These are phyloP conservation scores for Cryptococcus sp. DNA, from an alignment of 1,284 basidiomycete genomes.

Conservation along the genomic window DNA sequence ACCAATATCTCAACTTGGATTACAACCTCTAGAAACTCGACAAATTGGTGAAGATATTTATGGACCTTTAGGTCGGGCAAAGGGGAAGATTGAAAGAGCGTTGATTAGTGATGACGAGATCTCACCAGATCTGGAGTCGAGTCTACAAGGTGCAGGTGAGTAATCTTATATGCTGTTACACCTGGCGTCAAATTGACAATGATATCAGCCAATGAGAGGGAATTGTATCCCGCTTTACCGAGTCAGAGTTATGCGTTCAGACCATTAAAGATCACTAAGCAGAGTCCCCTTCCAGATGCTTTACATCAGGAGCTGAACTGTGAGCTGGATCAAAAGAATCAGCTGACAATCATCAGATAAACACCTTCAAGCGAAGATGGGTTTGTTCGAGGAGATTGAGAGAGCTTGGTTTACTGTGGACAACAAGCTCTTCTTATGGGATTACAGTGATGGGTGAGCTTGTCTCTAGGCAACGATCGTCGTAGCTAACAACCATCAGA, in stretches of 20 bases:
- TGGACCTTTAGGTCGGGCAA: conserved; percentile 34
- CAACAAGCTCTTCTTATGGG: conserved; percentile 93
- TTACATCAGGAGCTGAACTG: conserved; percentile 41
- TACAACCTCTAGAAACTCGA: conserved; percentile 3
- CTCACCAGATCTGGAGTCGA: conserved; percentile 32
- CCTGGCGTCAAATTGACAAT: background rate
- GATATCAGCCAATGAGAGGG: background rate
- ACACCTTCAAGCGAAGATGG: conserved; percentile 57
- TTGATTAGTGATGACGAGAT: conserved; percentile 36
- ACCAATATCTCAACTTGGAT: background rate
- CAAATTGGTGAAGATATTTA: conserved; percentile 39
- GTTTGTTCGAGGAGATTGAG: conserved; percentile 87
- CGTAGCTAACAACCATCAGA: conserved; percentile 8
- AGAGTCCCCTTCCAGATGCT: conserved; percentile 39
- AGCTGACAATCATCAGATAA: conserved; percentile 10
- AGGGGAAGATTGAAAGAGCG: conserved; percentile 33
- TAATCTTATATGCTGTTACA: background rate
- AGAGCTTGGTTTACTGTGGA: conserved; percentile 95
- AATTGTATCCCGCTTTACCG: conserved; percentile 6
- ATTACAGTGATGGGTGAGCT: conserved; percentile 79
- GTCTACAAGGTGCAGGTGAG: conserved; percentile 2
- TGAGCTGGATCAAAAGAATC: conserved; percentile 9
- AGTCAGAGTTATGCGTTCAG: conserved; percentile 15
- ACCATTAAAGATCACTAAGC: conserved; percentile 19
- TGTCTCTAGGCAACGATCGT: too few relatives aligned